Base-by-base conservation (phyloP, 768 basidiomycete species). In the Lyophyllum atratum region DNA sequence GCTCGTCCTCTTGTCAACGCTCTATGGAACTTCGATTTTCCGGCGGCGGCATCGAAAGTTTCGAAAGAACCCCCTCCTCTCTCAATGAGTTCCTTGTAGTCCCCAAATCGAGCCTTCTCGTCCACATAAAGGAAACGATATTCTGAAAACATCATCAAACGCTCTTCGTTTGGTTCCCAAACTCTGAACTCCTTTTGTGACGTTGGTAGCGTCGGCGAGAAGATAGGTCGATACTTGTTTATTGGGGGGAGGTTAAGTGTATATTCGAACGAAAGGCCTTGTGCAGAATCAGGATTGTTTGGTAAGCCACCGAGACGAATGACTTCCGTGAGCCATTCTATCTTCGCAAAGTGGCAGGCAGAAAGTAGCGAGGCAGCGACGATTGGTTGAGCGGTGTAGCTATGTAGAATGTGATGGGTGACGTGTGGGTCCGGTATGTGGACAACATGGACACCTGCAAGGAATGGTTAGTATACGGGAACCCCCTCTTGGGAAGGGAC, bases 111-210 rank as follows among this genome's bases (percentile, higher is more conserved):
- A 0, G 75, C 75, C 47, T 78, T 81, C 61, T 88, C 86, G 1
- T 80, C 80, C 5, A 86, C 72, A 52, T 85, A 84, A 7, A 91
- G 64, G 63, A 91, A 90, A 8, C 85, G 76, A 57, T 76, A 80
- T 0, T 69, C 68, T 5, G 70, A 67, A 29, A 92, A 76, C 64
- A 92, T 73, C 46, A 77, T 75, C 9, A 83, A 62, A 9, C 90
- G 77, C 54, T 77, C 83, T 64, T 88, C 85, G 52, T 85, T 86
- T 0, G 85, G 85, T 55, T 86, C 82, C 90, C 90, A 91, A 2
- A 82, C 71, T 25, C 76, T 80, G 65, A 80, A 74, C 0, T 70
- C 73, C 66, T 85, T 85, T 37, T 86, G 74, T 2, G 74, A 58
- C 0, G 79, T 58, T 0, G 78, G 67, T 1, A 91, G 72, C 2